These are phyloP conservation scores for Nephelium lappaceum DNA, from an alignment of 345 rosid species.

Conservation along the genomic window DNA sequence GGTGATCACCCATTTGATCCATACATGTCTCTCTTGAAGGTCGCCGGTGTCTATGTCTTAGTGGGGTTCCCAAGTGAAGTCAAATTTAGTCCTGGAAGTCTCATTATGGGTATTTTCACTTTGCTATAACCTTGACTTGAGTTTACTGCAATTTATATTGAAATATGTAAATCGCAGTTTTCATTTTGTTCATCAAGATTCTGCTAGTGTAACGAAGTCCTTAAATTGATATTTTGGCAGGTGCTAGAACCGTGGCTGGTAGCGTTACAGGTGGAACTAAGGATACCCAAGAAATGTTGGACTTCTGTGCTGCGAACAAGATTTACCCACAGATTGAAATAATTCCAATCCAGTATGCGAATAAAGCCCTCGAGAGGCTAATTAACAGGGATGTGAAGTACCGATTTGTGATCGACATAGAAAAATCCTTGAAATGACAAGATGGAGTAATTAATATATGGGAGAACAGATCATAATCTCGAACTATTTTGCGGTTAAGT, in stretches of 20 bases:
- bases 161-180: background rate
- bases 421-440: constrained; percentile 62
- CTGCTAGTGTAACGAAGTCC: background rate
- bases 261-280: constrained; percentile 74
- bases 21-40: constrained; percentile 75
- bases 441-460: background rate
- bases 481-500: background rate
- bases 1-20: constrained; percentile 89
- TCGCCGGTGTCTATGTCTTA: constrained; percentile 61
- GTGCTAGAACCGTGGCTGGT: constrained; percentile 63
- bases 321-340: constrained; percentile 74
- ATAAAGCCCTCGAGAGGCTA: constrained; percentile 84
- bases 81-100: constrained; percentile 75
- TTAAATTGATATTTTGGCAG: constrained; percentile 39
- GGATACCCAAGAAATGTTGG: constrained; percentile 76
- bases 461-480: background rate
- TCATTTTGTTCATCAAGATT: background rate
- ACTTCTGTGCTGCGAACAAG: constrained; percentile 71
- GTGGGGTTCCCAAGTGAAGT: constrained; percentile 89
- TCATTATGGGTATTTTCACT: constrained; percentile 47
- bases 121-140: background rate
- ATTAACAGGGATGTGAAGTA: constrained; percentile 74
- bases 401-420: constrained; percentile 81
- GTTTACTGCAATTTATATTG: background rate
- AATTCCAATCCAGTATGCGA: constrained; percentile 64